Evolutionary conservation across 208 protist genomes (phyloP).

Genomic region (Angomonas deanei): DNA sequence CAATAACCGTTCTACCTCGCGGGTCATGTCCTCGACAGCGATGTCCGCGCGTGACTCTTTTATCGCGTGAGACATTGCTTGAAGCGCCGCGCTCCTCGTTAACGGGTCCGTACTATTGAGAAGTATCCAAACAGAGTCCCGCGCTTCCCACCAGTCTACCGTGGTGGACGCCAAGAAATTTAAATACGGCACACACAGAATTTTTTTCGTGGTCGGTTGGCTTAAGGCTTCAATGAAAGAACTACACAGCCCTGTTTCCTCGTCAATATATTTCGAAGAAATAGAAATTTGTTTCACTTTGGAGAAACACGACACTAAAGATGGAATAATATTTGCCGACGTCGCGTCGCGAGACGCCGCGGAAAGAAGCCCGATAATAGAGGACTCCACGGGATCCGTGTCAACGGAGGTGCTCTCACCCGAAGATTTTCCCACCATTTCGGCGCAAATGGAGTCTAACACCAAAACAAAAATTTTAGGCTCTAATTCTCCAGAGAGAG

Average conservation of each 20-base stretch:
- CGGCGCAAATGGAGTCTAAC: background rate
- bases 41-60: background rate
- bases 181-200: background rate
- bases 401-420: too few relatives aligned
- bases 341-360: background rate
- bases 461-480: background rate
- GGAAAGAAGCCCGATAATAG: too few relatives aligned
- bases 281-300: background rate
- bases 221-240: background rate
- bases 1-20: background rate
- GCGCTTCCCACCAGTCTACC: background rate
- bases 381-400: too few relatives aligned
- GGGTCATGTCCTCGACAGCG: background rate
- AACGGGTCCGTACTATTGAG: background rate
- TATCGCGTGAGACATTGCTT: background rate
- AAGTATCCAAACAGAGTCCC: background rate
- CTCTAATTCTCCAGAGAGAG: background rate
- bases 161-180: background rate
- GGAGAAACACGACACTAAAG: slow-evolving; percentile 1
- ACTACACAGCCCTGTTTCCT: background rate
- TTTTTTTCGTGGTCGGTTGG: background rate
- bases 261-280: background rate
- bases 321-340: background rate
- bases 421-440: background rate
- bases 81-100: background rate